Evolutionary conservation across 495 filamentous ascomycete genomes (phyloP).

Genomic region (Neurospora sp.): DNA sequence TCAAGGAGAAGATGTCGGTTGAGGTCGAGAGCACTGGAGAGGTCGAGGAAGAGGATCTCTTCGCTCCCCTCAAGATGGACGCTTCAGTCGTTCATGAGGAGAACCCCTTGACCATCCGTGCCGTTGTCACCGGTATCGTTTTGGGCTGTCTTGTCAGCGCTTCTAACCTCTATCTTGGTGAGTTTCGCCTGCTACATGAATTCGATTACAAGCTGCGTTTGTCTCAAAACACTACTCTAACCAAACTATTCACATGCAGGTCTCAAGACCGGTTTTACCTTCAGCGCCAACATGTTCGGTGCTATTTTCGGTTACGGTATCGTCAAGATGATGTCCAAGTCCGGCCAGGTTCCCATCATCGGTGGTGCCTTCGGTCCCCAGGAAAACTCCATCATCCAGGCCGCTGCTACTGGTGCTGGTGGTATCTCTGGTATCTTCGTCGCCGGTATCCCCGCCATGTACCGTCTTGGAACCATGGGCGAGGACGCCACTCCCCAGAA

Average conservation of each 20-base stretch:
- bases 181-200: constrained; percentile 5
- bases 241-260: constrained; percentile 15
- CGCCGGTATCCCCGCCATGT: constrained; percentile 54
- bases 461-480: constrained; percentile 43
- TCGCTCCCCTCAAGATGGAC: constrained; percentile 37
- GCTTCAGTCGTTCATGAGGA: constrained; percentile 30
- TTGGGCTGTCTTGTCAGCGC: constrained; percentile 53
- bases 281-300: constrained; percentile 48
- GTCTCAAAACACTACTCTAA: constrained; percentile 12
- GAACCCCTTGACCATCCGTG: constrained; percentile 47
- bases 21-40: constrained; percentile 13
- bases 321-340: constrained; percentile 39
- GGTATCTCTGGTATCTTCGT: constrained; percentile 55
- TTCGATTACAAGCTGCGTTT: not conserved
- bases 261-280: constrained; percentile 58
- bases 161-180: constrained; percentile 55
- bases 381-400: constrained; percentile 58
- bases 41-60: constrained; percentile 28
- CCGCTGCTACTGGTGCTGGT: constrained; percentile 52
- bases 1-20: constrained; percentile 11
- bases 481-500: constrained; percentile 35
- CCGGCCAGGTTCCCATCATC: constrained; percentile 44
- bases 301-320: constrained; percentile 60
- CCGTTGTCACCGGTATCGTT: constrained; percentile 44
- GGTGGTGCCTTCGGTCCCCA: constrained; percentile 53